Base-by-base conservation (phyloP, 2,329 filamentous ascomycete species). In the Hypoxylon sp. region DNA sequence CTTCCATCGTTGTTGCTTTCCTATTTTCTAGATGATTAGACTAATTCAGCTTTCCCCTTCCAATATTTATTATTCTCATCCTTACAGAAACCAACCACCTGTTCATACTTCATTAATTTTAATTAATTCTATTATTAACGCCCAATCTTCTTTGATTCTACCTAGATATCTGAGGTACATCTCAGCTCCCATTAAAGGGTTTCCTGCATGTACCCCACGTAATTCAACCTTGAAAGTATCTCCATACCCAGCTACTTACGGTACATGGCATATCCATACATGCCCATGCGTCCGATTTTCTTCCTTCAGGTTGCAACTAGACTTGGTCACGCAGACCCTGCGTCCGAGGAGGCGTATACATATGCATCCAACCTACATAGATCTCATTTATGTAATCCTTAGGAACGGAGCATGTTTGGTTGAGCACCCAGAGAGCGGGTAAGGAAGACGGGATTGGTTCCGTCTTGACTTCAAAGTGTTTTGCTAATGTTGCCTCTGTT, bases 151-250 rank as follows among this genome's bases (percentile, higher is more conserved):
- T 62, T 56, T 32, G 10, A 50, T 42, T 24, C 39, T 56, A 27
- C 24, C 24, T 27, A 27, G 3, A 27, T 27, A n/a, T 27, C 31
- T 29, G 13, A 65, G 27, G 46, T 17, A 46, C 31, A 44, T 56
- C 24, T 39, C 55, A 48, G 52, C 51, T 47, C 7, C 53, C 53
- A 10, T 55, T 37, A 60, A 62, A 44, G 31, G 50, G 54, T 74
- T 75, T 78, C 74, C 76, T 78, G 76, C 77, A 78, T 69, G 71
- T 78, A 81, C 80, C 79, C 80, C 80, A 81, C 78, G 76, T 74
- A 72, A 71, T 75, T 74, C 31, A 32, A 32, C 31, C 8, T 32
- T 32, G 31, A 5, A 32, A 32, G 70, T 74, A 75, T 70, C 71
- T 69, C 11, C 32, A 37, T 37, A 58, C 31, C 37, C 39, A 42